Percentiles rank a stretch among this genome's conserved stretches.
Evolutionary conservation across 2,329 filamentous ascomycete genomes (phyloP).

Genomic region (Botryosphaeria dothidea): DNA sequence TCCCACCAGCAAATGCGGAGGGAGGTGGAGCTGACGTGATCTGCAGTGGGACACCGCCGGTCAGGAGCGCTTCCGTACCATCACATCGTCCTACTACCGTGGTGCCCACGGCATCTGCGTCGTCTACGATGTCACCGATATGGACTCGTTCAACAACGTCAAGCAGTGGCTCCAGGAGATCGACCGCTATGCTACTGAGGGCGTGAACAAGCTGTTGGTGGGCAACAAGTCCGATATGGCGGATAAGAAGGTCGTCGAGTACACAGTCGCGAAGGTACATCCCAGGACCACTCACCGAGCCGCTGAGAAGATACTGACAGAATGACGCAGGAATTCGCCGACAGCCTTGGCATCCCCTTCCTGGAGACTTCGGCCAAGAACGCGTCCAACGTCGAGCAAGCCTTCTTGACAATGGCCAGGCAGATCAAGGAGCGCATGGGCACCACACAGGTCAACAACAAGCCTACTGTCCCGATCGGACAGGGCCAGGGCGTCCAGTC

Average conservation of each 20-base stretch:
- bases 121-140: slow-evolving; percentile 99
- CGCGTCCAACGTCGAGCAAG: slow-evolving; percentile 98
- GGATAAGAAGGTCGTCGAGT: slow-evolving; percentile 99
- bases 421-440: slow-evolving; percentile 99
- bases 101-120: slow-evolving; percentile 99
- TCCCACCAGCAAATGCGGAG: slow-evolving; percentile 18
- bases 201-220: slow-evolving; percentile 98
- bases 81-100: slow-evolving; percentile 99
- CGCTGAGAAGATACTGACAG: slow-evolving; percentile 22
- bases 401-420: slow-evolving; percentile 99
- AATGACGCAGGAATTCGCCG: slow-evolving; percentile 81
- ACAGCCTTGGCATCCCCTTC: slow-evolving; percentile 98
- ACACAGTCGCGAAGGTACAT: slow-evolving; percentile 96
- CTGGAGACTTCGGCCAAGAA: slow-evolving; percentile 99
- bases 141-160: slow-evolving; percentile 99
- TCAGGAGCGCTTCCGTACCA: slow-evolving; percentile 99
- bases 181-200: slow-evolving; percentile 97
- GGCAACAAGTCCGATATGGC: slow-evolving; percentile 99
- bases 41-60: slow-evolving; percentile 96
- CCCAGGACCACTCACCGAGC: not conserved
- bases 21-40: slow-evolving; percentile 22
- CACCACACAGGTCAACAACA: slow-evolving; percentile 95
- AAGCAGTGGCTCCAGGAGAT: slow-evolving; percentile 99
- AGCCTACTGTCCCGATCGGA: slow-evolving; percentile 94
- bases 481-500: slow-evolving; percentile 92